These are phyloP conservation scores for Apiospora marii DNA, from an alignment of 2,329 filamentous ascomycete genomes.

Conservation along the genomic window DNA sequence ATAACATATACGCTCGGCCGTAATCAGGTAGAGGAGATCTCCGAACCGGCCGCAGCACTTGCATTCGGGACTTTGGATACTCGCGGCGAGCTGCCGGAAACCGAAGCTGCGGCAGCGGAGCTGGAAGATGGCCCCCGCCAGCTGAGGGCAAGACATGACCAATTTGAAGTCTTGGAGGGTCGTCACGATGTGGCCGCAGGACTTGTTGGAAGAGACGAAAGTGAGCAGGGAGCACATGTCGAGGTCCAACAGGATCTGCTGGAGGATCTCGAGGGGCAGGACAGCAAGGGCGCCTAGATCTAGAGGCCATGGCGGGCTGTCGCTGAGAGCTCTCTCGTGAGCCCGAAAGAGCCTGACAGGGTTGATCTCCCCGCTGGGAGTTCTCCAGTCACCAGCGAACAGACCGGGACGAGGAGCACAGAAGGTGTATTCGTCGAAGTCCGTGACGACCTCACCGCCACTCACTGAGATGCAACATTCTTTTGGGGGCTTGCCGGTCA, in stretches of 20 bases:
- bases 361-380: background rate
- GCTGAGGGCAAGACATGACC: background rate
- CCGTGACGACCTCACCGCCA: background rate
- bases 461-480: background rate
- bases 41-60: background rate
- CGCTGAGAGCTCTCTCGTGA: background rate
- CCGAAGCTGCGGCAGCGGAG: constrained; percentile 15
- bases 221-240: constrained; percentile 3
- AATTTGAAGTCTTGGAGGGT: background rate
- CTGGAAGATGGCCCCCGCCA: background rate
- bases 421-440: constrained; percentile 9
- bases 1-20: background rate
- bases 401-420: background rate
- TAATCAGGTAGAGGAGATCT: constrained; percentile 3
- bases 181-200: background rate
- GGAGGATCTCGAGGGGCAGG: background rate
- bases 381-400: background rate
- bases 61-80: background rate
- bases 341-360: background rate
- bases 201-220: background rate
- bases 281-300: background rate
- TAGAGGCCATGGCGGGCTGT: background rate
- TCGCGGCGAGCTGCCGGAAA: background rate
- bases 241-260: background rate
- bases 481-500: background rate